Base-by-base conservation (phyloP, 2,329 filamentous ascomycete species). In the Aspergillus pseudoglaucus region DNA sequence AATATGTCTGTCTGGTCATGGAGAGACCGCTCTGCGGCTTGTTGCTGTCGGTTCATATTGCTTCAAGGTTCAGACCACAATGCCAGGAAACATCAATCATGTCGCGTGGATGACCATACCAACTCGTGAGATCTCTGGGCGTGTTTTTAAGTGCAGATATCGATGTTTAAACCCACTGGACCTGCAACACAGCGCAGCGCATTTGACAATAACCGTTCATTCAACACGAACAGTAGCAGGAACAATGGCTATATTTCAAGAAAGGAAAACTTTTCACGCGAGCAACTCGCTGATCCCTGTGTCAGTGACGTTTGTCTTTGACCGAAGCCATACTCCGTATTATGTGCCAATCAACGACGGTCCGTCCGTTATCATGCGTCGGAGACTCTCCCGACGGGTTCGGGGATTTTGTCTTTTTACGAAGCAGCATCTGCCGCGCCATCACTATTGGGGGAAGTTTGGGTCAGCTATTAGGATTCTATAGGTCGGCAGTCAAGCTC, bases 1-100 rank as follows among this genome's bases (percentile, higher is more conserved):
- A 83, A 68, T 15, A 82, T 71, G 49, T 83, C 79, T 7, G 74
- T 80, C 59, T 83, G 79, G 56, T 81, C 76, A 58, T 77, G 73
- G 37, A 78, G 64, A 10, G 68, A 67, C 54, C 65, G 69, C 53
- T 77, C 75, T 40, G 73, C 73, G 22, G 53, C 61, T 49, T 58
- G 56, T 48, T 58, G 56, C 53, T 67, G 65, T 39, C 61, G 62
- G 51, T 59, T 61, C 64, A 66, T 64, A 12, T 25, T 53, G 18
- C 42, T 44, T 10, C 25, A 30, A 27, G 6, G 8, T 33, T 35
- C n/a, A 33, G 22, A 33, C 15, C 14, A 33, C 30, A 6, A 23
- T 23, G 4, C 23, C 40, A 40, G 22, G 22, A 30, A 27, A 10
- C 9, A 4, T 30, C 10, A 32, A 32, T 25, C 20, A 6, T 14